A percentile compares a stretch with the other conserved stretches of the same genome.
Evolutionary conservation across 805 yeast genomes (phyloP).

Genomic region (Teunomyces pallodes): DNA sequence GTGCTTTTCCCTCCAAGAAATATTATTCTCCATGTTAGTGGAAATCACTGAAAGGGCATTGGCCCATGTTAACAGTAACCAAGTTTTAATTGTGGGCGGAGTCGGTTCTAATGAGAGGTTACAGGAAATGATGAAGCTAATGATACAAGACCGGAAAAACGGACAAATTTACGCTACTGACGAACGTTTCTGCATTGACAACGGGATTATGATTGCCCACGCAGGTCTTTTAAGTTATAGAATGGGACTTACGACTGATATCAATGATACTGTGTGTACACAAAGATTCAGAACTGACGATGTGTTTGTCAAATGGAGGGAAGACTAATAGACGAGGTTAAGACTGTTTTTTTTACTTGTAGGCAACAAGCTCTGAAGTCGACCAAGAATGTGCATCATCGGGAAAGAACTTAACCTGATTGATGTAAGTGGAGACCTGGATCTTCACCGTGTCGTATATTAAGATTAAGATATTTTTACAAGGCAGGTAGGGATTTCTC

Average conservation of each 20-base stretch:
- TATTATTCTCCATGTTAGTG: conserved; percentile 91
- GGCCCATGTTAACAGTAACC: conserved; percentile 91
- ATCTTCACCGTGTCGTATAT: conserved; percentile 1
- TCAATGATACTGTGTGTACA: conserved; percentile 78
- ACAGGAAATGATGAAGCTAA: conserved; percentile 94
- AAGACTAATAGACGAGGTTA: conserved; percentile 31
- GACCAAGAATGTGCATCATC: background rate
- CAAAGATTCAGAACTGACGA: conserved; percentile 95
- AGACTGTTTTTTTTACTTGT: background rate
- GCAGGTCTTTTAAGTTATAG: conserved; percentile 88
- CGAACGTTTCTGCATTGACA: conserved; percentile 94
- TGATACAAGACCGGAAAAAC: conserved; percentile 80
- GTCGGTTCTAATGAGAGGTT: conserved; percentile 93
- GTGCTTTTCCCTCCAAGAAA: conserved; percentile 91
- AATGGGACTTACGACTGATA: conserved; percentile 64
- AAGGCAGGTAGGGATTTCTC: background rate
- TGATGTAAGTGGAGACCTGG: background rate
- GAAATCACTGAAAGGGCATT: conserved; percentile 97
- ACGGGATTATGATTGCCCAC: conserved; percentile 98
- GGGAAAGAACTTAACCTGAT: background rate
- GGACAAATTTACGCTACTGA: conserved; percentile 94
- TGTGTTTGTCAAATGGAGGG: conserved; percentile 88
- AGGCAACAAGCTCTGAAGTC: background rate
- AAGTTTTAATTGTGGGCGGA: conserved; percentile 95
- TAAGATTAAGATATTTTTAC: background rate